Base-by-base conservation (phyloP, 805 yeast genomes). In the Citeromyces matritensis region DNA sequence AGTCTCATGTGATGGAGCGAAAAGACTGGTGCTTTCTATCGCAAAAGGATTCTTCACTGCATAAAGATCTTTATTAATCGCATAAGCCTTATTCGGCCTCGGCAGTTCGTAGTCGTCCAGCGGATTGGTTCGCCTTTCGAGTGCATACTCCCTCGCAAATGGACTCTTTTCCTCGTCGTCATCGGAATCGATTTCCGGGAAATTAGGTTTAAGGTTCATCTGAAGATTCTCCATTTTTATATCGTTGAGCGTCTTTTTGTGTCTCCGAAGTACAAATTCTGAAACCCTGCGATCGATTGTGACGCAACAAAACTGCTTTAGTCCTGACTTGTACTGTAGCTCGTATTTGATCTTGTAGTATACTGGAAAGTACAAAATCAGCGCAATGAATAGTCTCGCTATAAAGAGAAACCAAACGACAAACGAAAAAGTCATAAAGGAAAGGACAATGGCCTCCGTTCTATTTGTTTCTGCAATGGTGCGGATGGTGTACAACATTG, bases 341-440 rank as follows among this genome's bases (percentile, higher is more conserved):
- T 17, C 21, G 21, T 17, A 17, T 28, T 47, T 44, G 11, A 51
- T 46, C 25, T 62, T 49, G 9, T 64, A 44, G 33, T 63, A 57
- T 39, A 60, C 63, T 3, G 74, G 78, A 9, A 69, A 40, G 30
- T 63, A 61, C 36, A 63, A 57, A 2, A 71, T 24, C 38, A 75
- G 37, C 1, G 83, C 86, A 33, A 71, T 43, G 15, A 58, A 40
- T 35, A 79, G 66, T 45, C 63, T 60, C 32, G 68, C 44, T 37
- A 78, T 64, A 58, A 80, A 79, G 33, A 79, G 51, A 9, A 72
- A 55, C 86, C 91, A 84, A 41, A 84, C 65, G 10, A 68, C 48
- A 42, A 84, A 70, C 2, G 94, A 79, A 35, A 79, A 62, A 26
- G 78, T 59, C 88, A 83, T 82, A 40, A 79, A 64, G 17, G 83